Evolutionary conservation across 352 stramenopile genomes (phyloP), one percentile per base, ranked within the genome.

Genomic region (Globisporangium iwayamae): DNA sequence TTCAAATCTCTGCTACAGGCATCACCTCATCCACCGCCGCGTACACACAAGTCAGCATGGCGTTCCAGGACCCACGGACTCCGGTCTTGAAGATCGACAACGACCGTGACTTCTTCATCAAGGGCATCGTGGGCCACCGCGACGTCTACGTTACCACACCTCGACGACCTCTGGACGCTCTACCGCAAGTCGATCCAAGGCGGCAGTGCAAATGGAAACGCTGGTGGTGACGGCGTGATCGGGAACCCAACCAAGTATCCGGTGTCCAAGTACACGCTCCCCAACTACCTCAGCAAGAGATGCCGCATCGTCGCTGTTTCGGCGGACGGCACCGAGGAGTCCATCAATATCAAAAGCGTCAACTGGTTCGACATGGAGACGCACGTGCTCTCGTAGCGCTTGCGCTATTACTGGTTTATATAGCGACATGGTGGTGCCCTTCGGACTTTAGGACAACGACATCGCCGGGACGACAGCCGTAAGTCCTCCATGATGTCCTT

Each of bases 201-300:
- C 54, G 76, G 78, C 30, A 25, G 16, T 32, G 62, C 78, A 13
- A 48, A 48, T 3, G 68, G 79, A 22, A 61, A 61, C 38, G 63
- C 67, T 5, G 46, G 59, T 36, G 43, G 84, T 51, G 78, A 90
- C 56, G 80, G 78, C 6, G 65, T 78, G 36, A 68, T 81, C 18
- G 79, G 79, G 10, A 89, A 89, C 63, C 79, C 79, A 1, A 79
- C 81, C 53, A 70, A 71, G 41, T 89, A 89, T 50, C 77, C 79
- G 6, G 55, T 76, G 51, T 87, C 71, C 65, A 67, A 70, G 25
- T 91, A 80, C 51, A 68, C 85, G 57, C 48, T 87, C 56, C 75
- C 78, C 3, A 74, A 89, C 58, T 90, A 91, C 43, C 65, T 78
- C 46, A 89, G 79, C 69, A 90, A 90, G 67, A 71, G 79, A 32